Evolutionary conservation across 2,329 filamentous ascomycete genomes (phyloP), one percentile per base, ranked within the genome.

Genomic region (Thelonectria discophora): DNA sequence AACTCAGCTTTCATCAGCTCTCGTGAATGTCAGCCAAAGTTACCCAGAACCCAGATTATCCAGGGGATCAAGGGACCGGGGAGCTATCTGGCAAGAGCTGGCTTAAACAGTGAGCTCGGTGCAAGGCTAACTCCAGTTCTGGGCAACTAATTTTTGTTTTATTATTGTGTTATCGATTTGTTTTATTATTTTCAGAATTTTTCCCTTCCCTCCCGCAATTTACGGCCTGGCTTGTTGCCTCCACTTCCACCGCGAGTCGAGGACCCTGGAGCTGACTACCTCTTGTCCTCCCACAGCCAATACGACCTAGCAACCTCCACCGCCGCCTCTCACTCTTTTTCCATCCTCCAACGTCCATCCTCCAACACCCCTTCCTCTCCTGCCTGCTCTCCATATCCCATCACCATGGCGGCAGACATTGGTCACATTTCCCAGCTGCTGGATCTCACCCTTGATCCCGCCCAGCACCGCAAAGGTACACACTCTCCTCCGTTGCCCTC

Each of bases 401-500:
- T 73, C 75, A 83, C 68, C 74, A 88, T 88, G 85, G 83, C 84
- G 74, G 79, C 83, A 69, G 80, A 86, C 68, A 81, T 87, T 73
- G 80, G 80, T 69, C 79, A 80, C 63, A 82, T 97, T 77, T 90
- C 93, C 66, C 88, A 93, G 84, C 86, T 98, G 77, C 88, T 99
- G 66, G 87, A 96, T 79, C 92, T 93, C 72, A 98, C 93, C 72
- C 86, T 98, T 73, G 92, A 97, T 79, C 93, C 93, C 17, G 83
- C 86, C 66, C 89, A 94, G 78, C 93, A 94, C 78, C 94, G 93
- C 78, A 90, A 96, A 89, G 94, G 94, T 94, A 81, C 67, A 81
- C 76, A 65, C 62, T 30, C 34, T 62, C 49, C 27, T 54, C 48
- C 59, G 64, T 66, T 72, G 60, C 65, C 59, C 51, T 72, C 58